Evolutionary conservation across 2,329 filamentous ascomycete genomes (phyloP), one percentile per base, ranked within the genome.

Genomic region (Colletotrichum tanaceti): DNA sequence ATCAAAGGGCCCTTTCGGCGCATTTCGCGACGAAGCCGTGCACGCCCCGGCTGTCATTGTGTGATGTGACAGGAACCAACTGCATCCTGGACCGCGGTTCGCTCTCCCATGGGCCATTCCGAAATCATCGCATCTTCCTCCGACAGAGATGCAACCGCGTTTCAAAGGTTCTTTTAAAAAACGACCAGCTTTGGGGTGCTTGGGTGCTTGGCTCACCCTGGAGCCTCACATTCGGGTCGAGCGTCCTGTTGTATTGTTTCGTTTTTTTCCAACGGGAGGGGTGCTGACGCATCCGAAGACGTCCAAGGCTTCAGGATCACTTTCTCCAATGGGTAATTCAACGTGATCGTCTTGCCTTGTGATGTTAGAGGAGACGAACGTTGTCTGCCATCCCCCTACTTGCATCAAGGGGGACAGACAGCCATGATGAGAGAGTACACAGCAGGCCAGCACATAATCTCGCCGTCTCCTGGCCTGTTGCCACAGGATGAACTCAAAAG

Each of bases 311-410:
- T 24, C 57, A 49, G 5, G 28, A 28, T 6, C 4, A 5, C 5
- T 18, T 20, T 20, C 3, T 4, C 4, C 14, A 11, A 11, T 5
- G n/a, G 11, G 11, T 16, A 7, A 35, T 28, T 16, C 9, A 35
- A 5, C 1, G 10, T 20, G 4, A 10, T 39, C 4, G 14, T 24
- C 5, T 11, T 9, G 38, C 55, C 16, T 11, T 18, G 5, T 4
- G 50, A 4, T 22, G n/a, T n/a, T n/a, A 5, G 41, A 55, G n/a
- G 32, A 57, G 58, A 50, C 32, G 44, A 49, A 60, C 58, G 58
- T 38, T 43, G 46, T n/a, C 24, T 49, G 14, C 10, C 32, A 49
- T 3, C n/a, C 0, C 0, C n/a, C 13, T 2, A 3, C 16, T 6
- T n/a, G 18, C 10, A 14, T 18, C 10, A 6, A 20, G 20, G 3